Conservation (phyloP, 139 green algal genomes). For the Pedinophyceae sp. region DNA sequence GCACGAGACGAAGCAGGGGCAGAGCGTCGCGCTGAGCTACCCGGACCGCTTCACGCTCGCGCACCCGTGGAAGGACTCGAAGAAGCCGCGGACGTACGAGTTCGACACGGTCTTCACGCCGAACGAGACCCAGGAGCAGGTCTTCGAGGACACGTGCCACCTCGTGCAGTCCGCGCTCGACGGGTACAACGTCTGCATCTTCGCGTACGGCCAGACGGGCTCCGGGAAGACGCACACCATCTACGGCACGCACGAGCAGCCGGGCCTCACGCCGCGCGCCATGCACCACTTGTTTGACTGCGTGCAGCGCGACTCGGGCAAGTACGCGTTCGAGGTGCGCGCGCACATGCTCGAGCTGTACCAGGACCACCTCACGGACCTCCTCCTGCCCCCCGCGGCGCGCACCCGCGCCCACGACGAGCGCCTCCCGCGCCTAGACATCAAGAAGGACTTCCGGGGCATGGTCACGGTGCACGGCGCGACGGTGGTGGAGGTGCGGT, state of each 20-base stretch:
- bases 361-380: constrained; percentile 62
- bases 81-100: constrained; percentile 68
- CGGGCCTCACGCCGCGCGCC: constrained; percentile 72
- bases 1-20: constrained; percentile 46
- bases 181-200: constrained; percentile 59
- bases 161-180: constrained; percentile 87
- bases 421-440: constrained; percentile 67
- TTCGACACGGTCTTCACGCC: constrained; percentile 76
- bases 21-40: constrained; percentile 40
- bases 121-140: constrained; percentile 48
- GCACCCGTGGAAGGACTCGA: constrained; percentile 82
- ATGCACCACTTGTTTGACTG: constrained; percentile 74
- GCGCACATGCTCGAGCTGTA: constrained; percentile 97
- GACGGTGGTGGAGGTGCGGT: constrained; percentile 36
- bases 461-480: constrained; percentile 79
- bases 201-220: constrained; percentile 39
- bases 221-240: constrained; percentile 84
- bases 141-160: constrained; percentile 95
- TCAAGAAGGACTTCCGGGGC: constrained; percentile 94
- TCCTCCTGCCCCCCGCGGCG: constrained; percentile 44
- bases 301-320: constrained; percentile 52
- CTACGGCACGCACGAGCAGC: constrained; percentile 46
- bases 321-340: constrained; percentile 66
- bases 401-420: not conserved
- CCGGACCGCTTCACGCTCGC: constrained; percentile 73